Conservation (phyloP, 805 yeast species). For the Kodamaea restingae region DNA sequence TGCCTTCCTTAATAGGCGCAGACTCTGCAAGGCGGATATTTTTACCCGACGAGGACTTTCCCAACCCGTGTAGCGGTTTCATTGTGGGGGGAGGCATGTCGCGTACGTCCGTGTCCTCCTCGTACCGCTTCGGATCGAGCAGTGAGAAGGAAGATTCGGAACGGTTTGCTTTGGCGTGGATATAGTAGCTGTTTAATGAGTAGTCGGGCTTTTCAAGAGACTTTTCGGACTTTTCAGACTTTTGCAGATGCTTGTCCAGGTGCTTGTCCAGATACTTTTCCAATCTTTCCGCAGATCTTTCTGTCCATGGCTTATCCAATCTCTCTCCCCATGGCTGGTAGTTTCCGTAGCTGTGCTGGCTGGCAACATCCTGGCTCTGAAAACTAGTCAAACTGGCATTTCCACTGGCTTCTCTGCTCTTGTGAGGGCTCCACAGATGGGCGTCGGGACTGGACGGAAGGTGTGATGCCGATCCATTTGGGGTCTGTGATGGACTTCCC, state of each 20-base stretch:
- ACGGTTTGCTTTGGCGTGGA: slow-evolving; percentile 3
- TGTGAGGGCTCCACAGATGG: slow-evolving; percentile 1
- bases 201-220: background rate
- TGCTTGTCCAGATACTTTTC: no score
- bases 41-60: background rate
- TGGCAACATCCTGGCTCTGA: no score
- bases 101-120: slow-evolving; percentile 1
- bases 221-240: no score
- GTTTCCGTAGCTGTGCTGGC: no score
- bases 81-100: slow-evolving; percentile 1
- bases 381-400: background rate
- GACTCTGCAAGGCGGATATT: background rate
- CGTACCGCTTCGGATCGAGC: slow-evolving; percentile 13
- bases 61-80: slow-evolving; percentile 1
- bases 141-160: slow-evolving; percentile 11
- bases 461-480: background rate
- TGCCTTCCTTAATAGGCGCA: background rate
- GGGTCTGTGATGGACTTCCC: slow-evolving; percentile 1
- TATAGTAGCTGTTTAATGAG: slow-evolving; percentile 5
- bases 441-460: background rate
- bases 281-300: no score
- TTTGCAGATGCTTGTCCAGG: no score
- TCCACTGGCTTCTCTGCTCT: background rate
- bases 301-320: background rate
- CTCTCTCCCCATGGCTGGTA: no score